Conservation (phyloP, 257 asterid genomes). For the Rhazya stricta region DNA sequence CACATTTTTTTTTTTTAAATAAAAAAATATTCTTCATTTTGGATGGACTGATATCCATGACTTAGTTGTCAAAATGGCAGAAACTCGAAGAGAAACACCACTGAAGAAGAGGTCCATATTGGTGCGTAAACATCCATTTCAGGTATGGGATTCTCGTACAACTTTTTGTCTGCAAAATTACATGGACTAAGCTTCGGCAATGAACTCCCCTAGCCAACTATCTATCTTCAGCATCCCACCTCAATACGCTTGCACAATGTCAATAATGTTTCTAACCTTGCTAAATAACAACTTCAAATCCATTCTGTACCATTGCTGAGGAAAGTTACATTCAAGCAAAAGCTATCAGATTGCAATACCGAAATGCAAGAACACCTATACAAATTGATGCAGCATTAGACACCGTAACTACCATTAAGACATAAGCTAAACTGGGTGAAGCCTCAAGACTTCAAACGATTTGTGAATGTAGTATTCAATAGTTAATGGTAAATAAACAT, state of each 20-base stretch:
- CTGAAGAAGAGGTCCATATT: no score
- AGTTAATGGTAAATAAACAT: background rate
- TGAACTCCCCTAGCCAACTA: background rate
- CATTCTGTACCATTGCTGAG: background rate
- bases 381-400: background rate
- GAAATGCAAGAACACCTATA: background rate
- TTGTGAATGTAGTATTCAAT: background rate
- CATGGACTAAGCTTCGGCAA: background rate
- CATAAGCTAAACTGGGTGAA: background rate
- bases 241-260: background rate
- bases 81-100: no score
- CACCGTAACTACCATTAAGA: background rate
- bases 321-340: background rate
- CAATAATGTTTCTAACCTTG: no score
- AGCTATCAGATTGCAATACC: background rate
- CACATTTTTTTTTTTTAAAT: no score
- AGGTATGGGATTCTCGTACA: background rate
- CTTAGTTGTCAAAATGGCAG: no score
- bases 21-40: no score
- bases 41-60: no score
- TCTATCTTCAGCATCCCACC: background rate
- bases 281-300: background rate
- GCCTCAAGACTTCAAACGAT: background rate
- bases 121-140: background rate
- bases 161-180: background rate